phyloP scores from a whole-genome alignment of 768 basidiomycete species.

The Rhodotorula babjevae region DNA sequence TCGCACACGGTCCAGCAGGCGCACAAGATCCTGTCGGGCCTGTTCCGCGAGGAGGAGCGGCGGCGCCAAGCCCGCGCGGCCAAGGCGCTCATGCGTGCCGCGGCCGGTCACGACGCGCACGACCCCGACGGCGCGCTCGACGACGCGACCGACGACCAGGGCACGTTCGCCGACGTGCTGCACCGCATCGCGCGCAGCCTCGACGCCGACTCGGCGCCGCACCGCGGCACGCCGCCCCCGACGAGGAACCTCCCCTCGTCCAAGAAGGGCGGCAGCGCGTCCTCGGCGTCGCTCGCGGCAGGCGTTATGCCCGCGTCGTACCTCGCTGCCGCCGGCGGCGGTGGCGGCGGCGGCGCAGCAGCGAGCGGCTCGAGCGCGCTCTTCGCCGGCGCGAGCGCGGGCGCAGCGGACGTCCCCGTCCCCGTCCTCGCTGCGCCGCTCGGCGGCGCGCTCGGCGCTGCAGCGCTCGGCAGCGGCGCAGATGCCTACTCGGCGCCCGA shows the following conservation, averaged over 20 bases:
- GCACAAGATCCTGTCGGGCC: conserved; percentile 24
- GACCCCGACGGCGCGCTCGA: background rate
- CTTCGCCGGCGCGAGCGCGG: background rate
- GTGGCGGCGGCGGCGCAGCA: too few species aligned
- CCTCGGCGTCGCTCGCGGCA: background rate
- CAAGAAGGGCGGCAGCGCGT: background rate
- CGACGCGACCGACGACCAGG: conserved; percentile 15
- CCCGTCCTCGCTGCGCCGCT: too few species aligned
- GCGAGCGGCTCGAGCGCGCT: too few species aligned
- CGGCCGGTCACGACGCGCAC: background rate
- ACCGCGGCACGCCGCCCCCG: conserved; percentile 37
- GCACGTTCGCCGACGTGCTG: conserved; percentile 36
- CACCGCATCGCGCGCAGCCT: conserved; percentile 32
- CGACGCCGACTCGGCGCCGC: conserved; percentile 29
- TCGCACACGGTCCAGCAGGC: conserved; percentile 24
- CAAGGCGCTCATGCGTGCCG: conserved; percentile 17
- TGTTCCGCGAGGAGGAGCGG: conserved; percentile 36
- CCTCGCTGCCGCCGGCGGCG: background rate
- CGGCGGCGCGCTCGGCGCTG: too few species aligned
- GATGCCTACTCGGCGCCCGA: background rate
- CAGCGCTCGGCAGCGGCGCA: too few species aligned
- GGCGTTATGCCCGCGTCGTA: background rate
- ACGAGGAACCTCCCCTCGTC: conserved; percentile 34
- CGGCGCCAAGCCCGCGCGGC: conserved; percentile 24
- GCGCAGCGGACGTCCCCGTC: background rate